Evolutionary conservation across 1,139 yeast species (phyloP), one percentile per base, ranked within the genome.

Genomic region (Magnusiomyces tetraspermus): DNA sequence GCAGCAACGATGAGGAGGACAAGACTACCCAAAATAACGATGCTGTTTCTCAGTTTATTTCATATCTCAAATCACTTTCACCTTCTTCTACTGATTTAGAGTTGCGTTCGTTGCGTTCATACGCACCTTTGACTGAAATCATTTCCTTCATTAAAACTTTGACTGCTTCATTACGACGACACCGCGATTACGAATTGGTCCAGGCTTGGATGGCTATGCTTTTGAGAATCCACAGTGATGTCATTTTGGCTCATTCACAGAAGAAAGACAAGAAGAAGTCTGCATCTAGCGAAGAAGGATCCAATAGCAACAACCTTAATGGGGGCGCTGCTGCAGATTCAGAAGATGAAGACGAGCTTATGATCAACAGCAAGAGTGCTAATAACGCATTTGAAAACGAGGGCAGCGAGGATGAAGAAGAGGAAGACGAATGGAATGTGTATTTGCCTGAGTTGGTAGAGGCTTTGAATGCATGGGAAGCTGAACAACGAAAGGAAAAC

Each of bases 11-110:
- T 40, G 49, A 13, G 11, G 51, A 47, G 40, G 28, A 17, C 21
- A 38, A 23, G 15, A 21, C 17, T 10, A 31, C 24, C 21, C n/a
- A 33, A 8, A 15, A 33, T 4, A 17, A 33, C 10, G 36, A 50
- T 31, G 24, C 55, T 3, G 22, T 33, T 21, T 30, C 46, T 22
- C 70, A 65, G 19, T 84, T 90, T 63, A 71, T 88, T 56, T 61
- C 65, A 0, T 77, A 73, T 61, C 67, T 92, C 48, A 73, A 82
- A n/a, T 63, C 67, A 1, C 76, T 88, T 50, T 75, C 96, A 0
- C 96, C 97, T 13, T 75, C 96, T 1, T 71, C 79, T 5, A 77
- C 89, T 24, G 98, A 92, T 66, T 70, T 92, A 55, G 98, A 94
- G 67, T 80, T 92, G 53, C 80, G 95, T 60, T 84, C 97, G 1